Percentiles rank a stretch among this genome's conserved stretches.
phyloP scores from a whole-genome alignment of 2,329 filamentous ascomycete species.

The Aspergillus sp. region DNA sequence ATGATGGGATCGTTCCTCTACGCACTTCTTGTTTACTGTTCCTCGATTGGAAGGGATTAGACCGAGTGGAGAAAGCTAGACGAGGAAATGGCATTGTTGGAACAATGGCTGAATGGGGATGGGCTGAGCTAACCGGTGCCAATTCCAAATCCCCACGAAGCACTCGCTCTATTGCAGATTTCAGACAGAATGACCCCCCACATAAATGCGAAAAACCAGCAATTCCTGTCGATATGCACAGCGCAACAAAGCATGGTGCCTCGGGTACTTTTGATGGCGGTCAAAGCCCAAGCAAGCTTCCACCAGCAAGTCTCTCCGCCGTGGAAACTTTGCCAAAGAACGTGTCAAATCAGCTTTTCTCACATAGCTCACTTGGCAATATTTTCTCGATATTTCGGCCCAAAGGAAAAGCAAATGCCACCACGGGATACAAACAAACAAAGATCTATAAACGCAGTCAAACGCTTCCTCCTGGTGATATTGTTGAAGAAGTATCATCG shows the following conservation, averaged over 20 bases:
- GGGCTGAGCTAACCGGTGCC: constrained; percentile 81
- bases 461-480: constrained; percentile 53
- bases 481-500: constrained; percentile 10
- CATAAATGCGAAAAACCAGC: constrained; percentile 17
- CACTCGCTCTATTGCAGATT: constrained; percentile 26
- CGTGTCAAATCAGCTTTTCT: constrained; percentile 24
- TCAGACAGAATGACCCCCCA: constrained; percentile 23
- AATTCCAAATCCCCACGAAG: constrained; percentile 58
- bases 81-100: constrained; percentile 90
- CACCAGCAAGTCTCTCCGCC: constrained; percentile 8
- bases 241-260: not conserved
- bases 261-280: constrained; percentile 15
- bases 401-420: constrained; percentile 47
- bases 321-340: constrained; percentile 9
- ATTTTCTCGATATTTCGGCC: constrained; percentile 75
- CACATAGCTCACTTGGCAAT: constrained; percentile 56
- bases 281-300: constrained; percentile 21
- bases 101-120: constrained; percentile 89
- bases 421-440: constrained; percentile 44
- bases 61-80: constrained; percentile 88
- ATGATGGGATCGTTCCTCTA: constrained; percentile 93
- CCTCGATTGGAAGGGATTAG: constrained; percentile 92
- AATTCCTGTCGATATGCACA: constrained; percentile 6
- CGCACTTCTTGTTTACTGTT: constrained; percentile 96
- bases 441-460: constrained; percentile 78